These are phyloP conservation scores for Exobasidium rhododendri DNA, from an alignment of 1,284 basidiomycete species.

Conservation along the genomic window DNA sequence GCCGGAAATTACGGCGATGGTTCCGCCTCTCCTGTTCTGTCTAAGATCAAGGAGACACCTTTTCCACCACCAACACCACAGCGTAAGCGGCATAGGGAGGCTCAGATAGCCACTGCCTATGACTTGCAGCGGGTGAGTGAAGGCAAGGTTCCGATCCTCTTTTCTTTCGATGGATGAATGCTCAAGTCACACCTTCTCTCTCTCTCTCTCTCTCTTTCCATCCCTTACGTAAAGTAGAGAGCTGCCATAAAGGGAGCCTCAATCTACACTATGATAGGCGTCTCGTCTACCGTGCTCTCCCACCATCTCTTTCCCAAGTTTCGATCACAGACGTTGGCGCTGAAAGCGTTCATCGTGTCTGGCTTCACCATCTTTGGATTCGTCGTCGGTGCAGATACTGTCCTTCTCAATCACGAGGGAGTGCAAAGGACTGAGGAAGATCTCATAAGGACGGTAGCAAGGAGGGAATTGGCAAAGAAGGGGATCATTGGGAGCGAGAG, in stretches of 20 bases:
- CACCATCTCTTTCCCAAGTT: constrained; percentile 46
- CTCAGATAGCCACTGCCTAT: constrained; percentile 40
- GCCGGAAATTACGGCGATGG: not conserved
- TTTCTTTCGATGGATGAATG: too few species aligned
- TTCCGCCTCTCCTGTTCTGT: not conserved
- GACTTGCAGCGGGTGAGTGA: constrained; percentile 39
- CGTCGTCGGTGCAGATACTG: constrained; percentile 44
- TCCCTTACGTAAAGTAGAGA: too few species aligned
- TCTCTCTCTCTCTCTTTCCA: not conserved
- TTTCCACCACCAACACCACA: constrained; percentile 11
- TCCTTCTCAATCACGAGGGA: constrained; percentile 39
- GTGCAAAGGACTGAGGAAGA: constrained; percentile 41
- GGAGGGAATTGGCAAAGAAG: constrained; percentile 36
- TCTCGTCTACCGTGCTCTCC: constrained; percentile 31
- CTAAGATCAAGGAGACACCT: constrained; percentile 5
- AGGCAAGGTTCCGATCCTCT: not conserved
- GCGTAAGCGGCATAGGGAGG: constrained; percentile 36
- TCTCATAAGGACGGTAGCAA: constrained; percentile 32
- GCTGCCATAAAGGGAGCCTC: constrained; percentile 39
- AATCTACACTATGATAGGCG: constrained; percentile 33
- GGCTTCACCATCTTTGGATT: constrained; percentile 46
- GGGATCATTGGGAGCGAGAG: constrained; percentile 44
- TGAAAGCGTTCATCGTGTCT: constrained; percentile 42
- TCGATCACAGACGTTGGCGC: constrained; percentile 39
- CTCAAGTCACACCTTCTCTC: too few species aligned